These are phyloP conservation scores for Neofusicoccum ribis DNA, from an alignment of 2,329 filamentous ascomycete genomes.

Conservation along the genomic window DNA sequence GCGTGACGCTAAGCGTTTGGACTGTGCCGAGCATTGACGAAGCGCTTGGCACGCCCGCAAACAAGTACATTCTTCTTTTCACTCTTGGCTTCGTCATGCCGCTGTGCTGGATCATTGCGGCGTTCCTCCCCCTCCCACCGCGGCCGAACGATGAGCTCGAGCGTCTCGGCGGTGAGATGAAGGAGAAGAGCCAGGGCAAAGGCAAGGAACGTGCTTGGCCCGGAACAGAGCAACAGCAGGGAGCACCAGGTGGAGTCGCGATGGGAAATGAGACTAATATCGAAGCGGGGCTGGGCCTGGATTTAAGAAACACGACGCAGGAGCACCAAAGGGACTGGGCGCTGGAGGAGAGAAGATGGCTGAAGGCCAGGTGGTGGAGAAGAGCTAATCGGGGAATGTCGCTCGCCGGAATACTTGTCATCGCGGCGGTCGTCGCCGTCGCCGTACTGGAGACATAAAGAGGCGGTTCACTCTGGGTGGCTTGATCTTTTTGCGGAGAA, in stretches of 20 bases:
- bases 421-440: constrained; percentile 8
- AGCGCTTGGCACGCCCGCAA: constrained; percentile 9
- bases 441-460: constrained; percentile 10
- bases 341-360: constrained; percentile 4
- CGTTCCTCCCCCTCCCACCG: constrained; percentile 5
- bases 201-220: not conserved
- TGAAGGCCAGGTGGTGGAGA: constrained; percentile 16
- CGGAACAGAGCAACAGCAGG: not conserved
- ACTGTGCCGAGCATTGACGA: constrained; percentile 11
- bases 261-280: constrained; percentile 10
- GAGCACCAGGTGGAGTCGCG: not conserved
- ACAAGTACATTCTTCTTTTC: constrained; percentile 15
- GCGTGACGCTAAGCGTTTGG: constrained; percentile 15
- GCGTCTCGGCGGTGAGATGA: not conserved
- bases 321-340: constrained; percentile 6
- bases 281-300: constrained; percentile 7
- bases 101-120: constrained; percentile 16
- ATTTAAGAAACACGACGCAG: not conserved
- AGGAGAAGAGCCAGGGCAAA: not conserved
- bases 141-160: constrained; percentile 3
- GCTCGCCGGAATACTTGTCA: not conserved
- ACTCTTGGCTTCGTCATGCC: constrained; percentile 16
- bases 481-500: not conserved
- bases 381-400: constrained; percentile 12
- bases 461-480: not conserved